A percentile compares a stretch with the other conserved stretches of the same genome.
These are phyloP conservation scores for Elsinoe fawcettii DNA, from an alignment of 2,329 filamentous ascomycete genomes.

Conservation along the genomic window DNA sequence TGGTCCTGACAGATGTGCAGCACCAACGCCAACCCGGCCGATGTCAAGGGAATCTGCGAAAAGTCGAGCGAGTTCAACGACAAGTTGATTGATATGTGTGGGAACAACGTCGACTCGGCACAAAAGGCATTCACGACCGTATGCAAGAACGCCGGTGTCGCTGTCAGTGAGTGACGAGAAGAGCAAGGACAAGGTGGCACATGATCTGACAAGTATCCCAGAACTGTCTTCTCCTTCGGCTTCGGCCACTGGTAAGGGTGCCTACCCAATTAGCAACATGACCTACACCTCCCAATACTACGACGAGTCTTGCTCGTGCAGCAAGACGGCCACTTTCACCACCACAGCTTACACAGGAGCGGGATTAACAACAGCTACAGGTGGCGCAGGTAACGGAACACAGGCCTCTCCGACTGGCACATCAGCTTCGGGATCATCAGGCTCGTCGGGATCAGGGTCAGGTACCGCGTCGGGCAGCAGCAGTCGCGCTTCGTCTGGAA, in stretches of 20 bases:
- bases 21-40: constrained; percentile 27
- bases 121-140: constrained; percentile 26
- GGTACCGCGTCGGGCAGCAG: constrained; percentile 15
- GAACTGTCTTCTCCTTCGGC: constrained; percentile 18
- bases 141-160: constrained; percentile 28
- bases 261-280: constrained; percentile 18
- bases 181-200: constrained; percentile 2
- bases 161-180: constrained; percentile 23
- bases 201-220: constrained; percentile 13
- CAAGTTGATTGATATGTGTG: constrained; percentile 27
- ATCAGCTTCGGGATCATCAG: constrained; percentile 13
- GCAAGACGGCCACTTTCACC: constrained; percentile 20
- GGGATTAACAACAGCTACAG: constrained; percentile 14
- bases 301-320: constrained; percentile 22
- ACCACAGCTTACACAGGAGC: constrained; percentile 12
- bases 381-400: constrained; percentile 12
- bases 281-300: constrained; percentile 22
- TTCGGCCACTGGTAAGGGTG: constrained; percentile 14
- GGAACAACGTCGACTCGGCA: constrained; percentile 24
- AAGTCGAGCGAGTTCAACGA: constrained; percentile 24
- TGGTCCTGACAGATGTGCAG: constrained; percentile 20
- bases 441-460: neutral
- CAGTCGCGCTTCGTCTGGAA: constrained; percentile 9
- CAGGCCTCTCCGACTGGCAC: constrained; percentile 11
- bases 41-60: constrained; percentile 29